Percentiles rank a stretch among this genome's conserved stretches.
Evolutionary conservation across 2,329 filamentous ascomycete species (phyloP).

Genomic region (Nemania serpens): DNA sequence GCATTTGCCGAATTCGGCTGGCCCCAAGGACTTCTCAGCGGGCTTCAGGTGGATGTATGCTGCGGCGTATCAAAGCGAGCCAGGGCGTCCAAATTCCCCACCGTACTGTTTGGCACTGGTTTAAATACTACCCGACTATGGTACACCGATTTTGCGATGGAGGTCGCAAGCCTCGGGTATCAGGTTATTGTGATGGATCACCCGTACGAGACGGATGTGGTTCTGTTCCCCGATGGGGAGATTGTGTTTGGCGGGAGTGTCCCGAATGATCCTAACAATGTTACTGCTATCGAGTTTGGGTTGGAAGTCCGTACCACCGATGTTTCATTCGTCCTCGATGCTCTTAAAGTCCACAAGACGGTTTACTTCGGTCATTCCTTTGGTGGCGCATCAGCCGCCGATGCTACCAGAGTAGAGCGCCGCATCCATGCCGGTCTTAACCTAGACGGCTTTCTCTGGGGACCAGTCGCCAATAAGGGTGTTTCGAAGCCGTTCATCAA

Average conservation of each 20-base stretch:
- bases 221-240: constrained; percentile 24
- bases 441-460: constrained; percentile 22
- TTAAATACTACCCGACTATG: constrained; percentile 22
- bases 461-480: constrained; percentile 17
- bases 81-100: constrained; percentile 7
- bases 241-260: constrained; percentile 22
- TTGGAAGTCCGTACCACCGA: constrained; percentile 19
- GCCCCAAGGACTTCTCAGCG: constrained; percentile 15
- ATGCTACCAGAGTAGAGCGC: constrained; percentile 8
- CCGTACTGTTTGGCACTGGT: constrained; percentile 20
- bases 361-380: constrained; percentile 25
- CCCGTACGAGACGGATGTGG: constrained; percentile 27
- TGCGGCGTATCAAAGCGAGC: constrained; percentile 16
- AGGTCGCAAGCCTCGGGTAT: constrained; percentile 22
- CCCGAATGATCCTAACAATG: constrained; percentile 16
- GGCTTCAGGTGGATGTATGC: constrained; percentile 23
- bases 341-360: constrained; percentile 17
- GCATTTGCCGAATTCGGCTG: constrained; percentile 20
- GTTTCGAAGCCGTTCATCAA: constrained; percentile 22
- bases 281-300: constrained; percentile 16
- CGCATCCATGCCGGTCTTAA: constrained; percentile 21
- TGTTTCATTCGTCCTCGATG: constrained; percentile 19
- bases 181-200: constrained; percentile 25
- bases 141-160: constrained; percentile 24
- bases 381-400: constrained; percentile 22